Evolutionary conservation across 208 protist genomes (phyloP), one percentile per base, ranked within the genome.

Genomic region (Acanthamoeba quina): DNA sequence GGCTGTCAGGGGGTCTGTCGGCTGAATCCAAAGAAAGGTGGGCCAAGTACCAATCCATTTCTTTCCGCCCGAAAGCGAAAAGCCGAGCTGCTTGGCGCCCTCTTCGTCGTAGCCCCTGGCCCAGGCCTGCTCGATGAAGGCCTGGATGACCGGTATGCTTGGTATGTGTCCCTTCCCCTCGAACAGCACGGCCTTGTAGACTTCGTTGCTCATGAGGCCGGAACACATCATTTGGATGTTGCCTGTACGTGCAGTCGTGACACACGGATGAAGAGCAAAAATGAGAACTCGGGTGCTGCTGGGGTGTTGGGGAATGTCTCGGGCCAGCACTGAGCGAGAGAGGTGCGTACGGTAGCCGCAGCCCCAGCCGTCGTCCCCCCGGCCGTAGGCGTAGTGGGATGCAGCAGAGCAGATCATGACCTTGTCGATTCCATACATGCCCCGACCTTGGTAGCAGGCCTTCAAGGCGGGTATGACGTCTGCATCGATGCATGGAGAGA

Each of bases 191-290:
- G 29, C 52, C 68, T 93, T 93, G 52, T 68, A 93, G 19, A 64
- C 34, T 37, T 93, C 90, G n/a, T 83, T 93, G 44, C 52, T 68
- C 49, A 93, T 83, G 19, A 93, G 56, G 2, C 52, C 64, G 5
- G 90, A 93, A 29, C 90, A 93, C 90, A 93, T 56, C 90, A 93
- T 93, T 82, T 93, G 90, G 29, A 93, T 93, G 52, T 93, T 93
- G 13, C 80, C 80, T 89, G 41, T 7, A 58, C 17, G 19, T 58
- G 17, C 54, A 2, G 34, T 29, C 24, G 15, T 29, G 6, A 80
- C 15, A 9, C 6, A 47, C 31, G 34, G 1, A 17, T 31, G 24
- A 15, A 17, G 15, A 78, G n/a, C 31, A n/a, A 83, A 10, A 52
- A 49, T 19, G 21, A 49, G 29, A 47, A 21, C 19, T 21, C 1